Base-by-base conservation (phyloP, 2,329 filamentous ascomycete genomes). In the Cercospora nicotianae region DNA sequence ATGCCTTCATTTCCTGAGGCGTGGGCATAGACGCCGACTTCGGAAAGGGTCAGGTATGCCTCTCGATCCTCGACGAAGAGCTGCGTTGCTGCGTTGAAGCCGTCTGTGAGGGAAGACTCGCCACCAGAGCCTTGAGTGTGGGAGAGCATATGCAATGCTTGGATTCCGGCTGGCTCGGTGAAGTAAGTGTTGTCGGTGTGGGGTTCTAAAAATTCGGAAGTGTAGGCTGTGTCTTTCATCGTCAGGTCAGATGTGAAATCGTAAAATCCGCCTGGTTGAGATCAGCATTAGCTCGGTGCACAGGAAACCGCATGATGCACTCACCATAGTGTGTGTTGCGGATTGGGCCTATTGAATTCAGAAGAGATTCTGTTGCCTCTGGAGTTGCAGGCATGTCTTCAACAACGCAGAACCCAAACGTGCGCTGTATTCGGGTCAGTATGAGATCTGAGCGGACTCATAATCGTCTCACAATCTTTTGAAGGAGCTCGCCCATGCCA, bases 161-260 rank as follows among this genome's bases (percentile, higher is more conserved):
- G 95, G 36, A 99, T 85, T 9, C 94, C 93, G 2, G 92, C 90
- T 0, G 95, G 94, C 70, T 98, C 94, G 23, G 89, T 93, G 81
- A 98, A 98, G 80, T 99, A 98, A 0, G 94, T 97, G 6, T 88
- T 98, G 80, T 99, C 95, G 1, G 94, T 98, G 79, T 99, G 95
- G 0, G 91, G 90, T 20, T 89, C 87, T 2, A 99, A 86, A 1
- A 89, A 89, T 61, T 95, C 85, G 74, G 91, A 93, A 1, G 94
- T 97, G 81, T 98, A 99, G 3, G 78, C 78, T 18, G 78, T 80
- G 62, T 80, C 78, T 72, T 94, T 94, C 76, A 90, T 90, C 30
- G 92, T 90, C 26, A 97, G 86, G 79, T 97, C 91, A 5, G 94
- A 91, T 0, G 92, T 91, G 79, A 98, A 98, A 80, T 97, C 94